Conservation (phyloP, 2,329 filamentous ascomycete species). For the Rutstroemia sydowiana region DNA sequence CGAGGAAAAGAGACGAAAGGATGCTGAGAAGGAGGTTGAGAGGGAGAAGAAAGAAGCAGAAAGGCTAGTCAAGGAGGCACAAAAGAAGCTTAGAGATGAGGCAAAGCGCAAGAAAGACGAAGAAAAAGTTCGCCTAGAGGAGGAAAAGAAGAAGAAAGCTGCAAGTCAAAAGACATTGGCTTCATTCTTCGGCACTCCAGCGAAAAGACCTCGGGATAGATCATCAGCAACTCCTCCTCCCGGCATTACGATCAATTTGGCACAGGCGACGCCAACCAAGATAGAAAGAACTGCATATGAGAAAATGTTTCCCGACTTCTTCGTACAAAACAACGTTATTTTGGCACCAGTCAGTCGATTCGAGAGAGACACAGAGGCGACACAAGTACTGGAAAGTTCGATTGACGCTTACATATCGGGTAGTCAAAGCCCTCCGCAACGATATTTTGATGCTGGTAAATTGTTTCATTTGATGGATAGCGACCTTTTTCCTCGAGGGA, state of each 20-base stretch:
- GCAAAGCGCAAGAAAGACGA: slow-evolving; percentile 30
- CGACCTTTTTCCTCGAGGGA: slow-evolving; percentile 37
- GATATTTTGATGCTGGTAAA: slow-evolving; percentile 38
- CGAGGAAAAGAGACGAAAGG: slow-evolving; percentile 33
- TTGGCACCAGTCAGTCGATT: slow-evolving; percentile 53
- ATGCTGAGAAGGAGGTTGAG: slow-evolving; percentile 26
- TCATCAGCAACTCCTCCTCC: slow-evolving; percentile 23
- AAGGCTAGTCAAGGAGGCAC: slow-evolving; percentile 30
- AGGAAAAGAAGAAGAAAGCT: slow-evolving; percentile 40
- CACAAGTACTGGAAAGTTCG: slow-evolving; percentile 41
- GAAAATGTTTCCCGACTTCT: slow-evolving; percentile 74
- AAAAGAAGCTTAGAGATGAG: slow-evolving; percentile 28
- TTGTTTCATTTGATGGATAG: slow-evolving; percentile 38
- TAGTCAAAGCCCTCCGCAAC: slow-evolving; percentile 39
- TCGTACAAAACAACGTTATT: slow-evolving; percentile 64
- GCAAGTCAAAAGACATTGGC: slow-evolving; percentile 37
- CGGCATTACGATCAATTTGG: slow-evolving; percentile 13
- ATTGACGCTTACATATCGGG: slow-evolving; percentile 47
- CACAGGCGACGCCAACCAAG: slow-evolving; percentile 27
- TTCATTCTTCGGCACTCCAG: slow-evolving; percentile 20
- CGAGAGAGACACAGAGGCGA: slow-evolving; percentile 50
- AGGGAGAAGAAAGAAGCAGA: slow-evolving; percentile 32
- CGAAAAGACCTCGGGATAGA: slow-evolving; percentile 14
- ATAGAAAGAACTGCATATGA: slow-evolving; percentile 36
- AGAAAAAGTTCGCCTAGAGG: slow-evolving; percentile 36